phyloP scores from a whole-genome alignment of 345 rosid species.

The Salix brachista region DNA sequence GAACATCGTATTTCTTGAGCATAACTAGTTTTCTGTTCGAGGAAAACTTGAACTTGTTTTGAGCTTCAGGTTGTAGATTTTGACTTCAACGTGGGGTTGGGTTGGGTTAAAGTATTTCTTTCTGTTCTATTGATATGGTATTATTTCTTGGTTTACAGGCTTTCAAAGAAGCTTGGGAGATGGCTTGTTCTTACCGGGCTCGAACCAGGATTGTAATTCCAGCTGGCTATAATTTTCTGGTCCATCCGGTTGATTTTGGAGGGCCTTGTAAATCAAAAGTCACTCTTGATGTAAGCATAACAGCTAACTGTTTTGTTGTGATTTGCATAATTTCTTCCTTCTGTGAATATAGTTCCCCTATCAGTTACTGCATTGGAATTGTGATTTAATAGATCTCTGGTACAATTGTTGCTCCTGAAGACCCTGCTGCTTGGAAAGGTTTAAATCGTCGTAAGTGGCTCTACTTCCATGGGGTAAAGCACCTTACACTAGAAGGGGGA shows the following conservation, averaged over 20 bases:
- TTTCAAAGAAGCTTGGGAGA: slow-evolving; percentile 58
- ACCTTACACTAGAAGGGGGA: slow-evolving; percentile 67
- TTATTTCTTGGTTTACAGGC: slow-evolving; percentile 41
- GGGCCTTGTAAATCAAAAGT: slow-evolving; percentile 84
- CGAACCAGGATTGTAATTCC: slow-evolving; percentile 56
- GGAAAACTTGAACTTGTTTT: too few relatives aligned
- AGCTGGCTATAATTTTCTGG: slow-evolving; percentile 42
- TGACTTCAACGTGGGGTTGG: too few relatives aligned
- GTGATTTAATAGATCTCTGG: slow-evolving; percentile 59
- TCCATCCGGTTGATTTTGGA: slow-evolving; percentile 57
- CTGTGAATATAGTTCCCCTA: not conserved
- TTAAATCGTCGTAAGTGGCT: slow-evolving; percentile 69
- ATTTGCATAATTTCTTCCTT: not conserved
- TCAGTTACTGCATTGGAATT: slow-evolving; percentile 6
- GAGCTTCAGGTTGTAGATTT: too few relatives aligned
- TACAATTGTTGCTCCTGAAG: slow-evolving; percentile 64
- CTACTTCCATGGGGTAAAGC: slow-evolving; percentile 67
- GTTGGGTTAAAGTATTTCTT: too few relatives aligned
- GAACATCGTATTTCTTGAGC: too few relatives aligned
- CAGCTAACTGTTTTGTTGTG: not conserved
- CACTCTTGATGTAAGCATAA: slow-evolving; percentile 49
- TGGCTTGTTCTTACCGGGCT: slow-evolving; percentile 60
- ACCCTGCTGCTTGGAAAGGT: slow-evolving; percentile 74
- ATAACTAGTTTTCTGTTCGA: too few relatives aligned
- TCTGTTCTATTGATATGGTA: not conserved